Conservation (phyloP, 2,329 filamentous ascomycete genomes). For the Penicillium sp. region DNA sequence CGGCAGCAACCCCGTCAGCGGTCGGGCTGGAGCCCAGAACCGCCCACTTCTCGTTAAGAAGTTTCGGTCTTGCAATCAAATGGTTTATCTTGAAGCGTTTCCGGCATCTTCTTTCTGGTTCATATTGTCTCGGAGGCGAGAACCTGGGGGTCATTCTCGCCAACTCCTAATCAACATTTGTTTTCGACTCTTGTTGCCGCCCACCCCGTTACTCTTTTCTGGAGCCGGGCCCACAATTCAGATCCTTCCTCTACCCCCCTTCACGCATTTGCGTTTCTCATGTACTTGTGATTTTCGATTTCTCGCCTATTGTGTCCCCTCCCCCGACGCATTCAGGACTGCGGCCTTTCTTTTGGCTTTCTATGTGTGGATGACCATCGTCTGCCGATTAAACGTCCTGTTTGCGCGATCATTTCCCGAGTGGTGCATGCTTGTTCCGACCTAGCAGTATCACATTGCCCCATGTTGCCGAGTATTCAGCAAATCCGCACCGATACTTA, state of each 20-base stretch:
- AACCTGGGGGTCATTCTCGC: not conserved
- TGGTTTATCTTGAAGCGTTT: constrained; percentile 3
- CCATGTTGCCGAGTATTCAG: constrained; percentile 4
- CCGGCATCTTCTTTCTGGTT: not conserved
- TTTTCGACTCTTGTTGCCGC: not conserved
- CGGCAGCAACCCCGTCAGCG: not conserved
- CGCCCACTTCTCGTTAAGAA: not conserved
- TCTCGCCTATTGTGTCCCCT: not conserved
- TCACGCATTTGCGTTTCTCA: constrained; percentile 5
- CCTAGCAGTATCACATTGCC: constrained; percentile 5
- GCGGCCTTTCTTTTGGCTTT: not conserved
- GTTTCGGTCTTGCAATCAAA: not conserved
- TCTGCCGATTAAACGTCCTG: constrained; percentile 6
- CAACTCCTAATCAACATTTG: not conserved
- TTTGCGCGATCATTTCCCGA: not conserved
- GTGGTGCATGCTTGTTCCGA: constrained; percentile 9
- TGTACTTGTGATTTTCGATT: constrained; percentile 1
- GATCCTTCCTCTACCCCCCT: not conserved
- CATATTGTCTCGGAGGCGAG: not conserved
- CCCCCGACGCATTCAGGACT: not conserved
- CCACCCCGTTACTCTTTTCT: not conserved
- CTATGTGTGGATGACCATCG: constrained; percentile 4
- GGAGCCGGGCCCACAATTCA: not conserved
- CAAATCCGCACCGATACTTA: constrained; percentile 1
- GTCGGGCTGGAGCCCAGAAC: constrained; percentile 1